These are phyloP conservation scores for Candida tammaniensis DNA, from an alignment of 805 yeast genomes.

Conservation along the genomic window DNA sequence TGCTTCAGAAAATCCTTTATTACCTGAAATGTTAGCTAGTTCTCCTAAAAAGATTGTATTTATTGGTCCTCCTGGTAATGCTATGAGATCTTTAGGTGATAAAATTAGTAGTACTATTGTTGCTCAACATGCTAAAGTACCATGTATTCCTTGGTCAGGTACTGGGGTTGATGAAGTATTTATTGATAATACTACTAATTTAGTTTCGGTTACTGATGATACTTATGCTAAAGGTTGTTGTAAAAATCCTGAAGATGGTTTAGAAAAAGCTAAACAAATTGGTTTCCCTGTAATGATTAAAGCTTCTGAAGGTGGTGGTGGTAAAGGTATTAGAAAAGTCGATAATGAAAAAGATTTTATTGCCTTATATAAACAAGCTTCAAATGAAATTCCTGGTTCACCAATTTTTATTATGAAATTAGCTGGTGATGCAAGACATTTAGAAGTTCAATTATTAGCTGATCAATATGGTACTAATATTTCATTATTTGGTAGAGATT, in stretches of 20 bases:
- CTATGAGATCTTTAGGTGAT: slow-evolving; percentile 99
- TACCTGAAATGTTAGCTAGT: slow-evolving; percentile 93
- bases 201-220: slow-evolving; percentile 86
- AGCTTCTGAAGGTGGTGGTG: slow-evolving; percentile 99
- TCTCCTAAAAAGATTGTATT: slow-evolving; percentile 87
- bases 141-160: slow-evolving; percentile 99
- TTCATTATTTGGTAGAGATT: slow-evolving; percentile 96
- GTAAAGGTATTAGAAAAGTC: slow-evolving; percentile 98
- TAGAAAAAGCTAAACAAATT: slow-evolving; percentile 75
- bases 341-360: slow-evolving; percentile 77
- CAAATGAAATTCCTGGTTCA: slow-evolving; percentile 97
- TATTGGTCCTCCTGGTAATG: slow-evolving; percentile 98
- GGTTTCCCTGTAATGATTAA: slow-evolving; percentile 99
- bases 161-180: slow-evolving; percentile 87
- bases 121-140: slow-evolving; percentile 97
- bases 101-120: slow-evolving; percentile 97
- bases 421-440: slow-evolving; percentile 96
- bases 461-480: slow-evolving; percentile 98
- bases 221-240: slow-evolving; percentile 89
- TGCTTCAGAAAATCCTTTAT: slow-evolving; percentile 95
- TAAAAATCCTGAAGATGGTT: slow-evolving; percentile 81
- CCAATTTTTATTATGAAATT: slow-evolving; percentile 97
- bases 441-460: slow-evolving; percentile 96
- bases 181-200: slow-evolving; percentile 62
- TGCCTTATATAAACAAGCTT: slow-evolving; percentile 84